Base-by-base conservation (phyloP, 805 yeast species). In the Tetrapisispora namnaoensis region DNA sequence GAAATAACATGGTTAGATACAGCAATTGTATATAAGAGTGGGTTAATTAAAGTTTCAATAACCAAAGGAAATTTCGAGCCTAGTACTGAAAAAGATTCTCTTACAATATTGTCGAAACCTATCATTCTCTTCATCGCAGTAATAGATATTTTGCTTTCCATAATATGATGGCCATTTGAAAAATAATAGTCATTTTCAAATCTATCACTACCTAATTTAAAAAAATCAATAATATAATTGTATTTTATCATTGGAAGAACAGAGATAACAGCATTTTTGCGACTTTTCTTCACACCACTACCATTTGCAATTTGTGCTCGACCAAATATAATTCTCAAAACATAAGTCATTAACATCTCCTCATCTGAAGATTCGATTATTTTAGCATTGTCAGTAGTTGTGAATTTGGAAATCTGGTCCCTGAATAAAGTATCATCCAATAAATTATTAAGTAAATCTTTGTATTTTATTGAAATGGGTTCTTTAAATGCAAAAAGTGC, bases 371-470 rank as follows among this genome's bases (percentile, higher is more conserved):
- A 73, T 53, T 84, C 87, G 47, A 89, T 72, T 2, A 73, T 65
- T 3, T 68, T 71, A 9, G 79, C 75, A 5, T 75, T 79, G 20
- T 74, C 70, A 37, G 71, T 72, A 1, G 60, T 48, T 18, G 86
- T 67, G 37, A 93, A 74, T 17, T 74, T 76, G 20, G 85, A 71
- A 30, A 90, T 69, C 65, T 90, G 97, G 66, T 93, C 99, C 50
- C 88, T 78, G 70, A 88, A 90, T 17, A 83, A 70, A 2, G 86
- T 77, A 52, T 88, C 95, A 62, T 91, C 96, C 17, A 91, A 69
- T 50, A 93, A 66, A 53, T 83, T 89, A 43, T 69, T 75, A 56
- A 93, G 69, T 55, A 83, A 82, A 51, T 84, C 95, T 49, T 75
- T 72, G 60, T 88, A 91, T 60, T 82, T 84, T 47, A 74, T 75